These are phyloP conservation scores for Talaromyces wortmannii DNA, from an alignment of 495 filamentous ascomycete genomes.

Conservation along the genomic window DNA sequence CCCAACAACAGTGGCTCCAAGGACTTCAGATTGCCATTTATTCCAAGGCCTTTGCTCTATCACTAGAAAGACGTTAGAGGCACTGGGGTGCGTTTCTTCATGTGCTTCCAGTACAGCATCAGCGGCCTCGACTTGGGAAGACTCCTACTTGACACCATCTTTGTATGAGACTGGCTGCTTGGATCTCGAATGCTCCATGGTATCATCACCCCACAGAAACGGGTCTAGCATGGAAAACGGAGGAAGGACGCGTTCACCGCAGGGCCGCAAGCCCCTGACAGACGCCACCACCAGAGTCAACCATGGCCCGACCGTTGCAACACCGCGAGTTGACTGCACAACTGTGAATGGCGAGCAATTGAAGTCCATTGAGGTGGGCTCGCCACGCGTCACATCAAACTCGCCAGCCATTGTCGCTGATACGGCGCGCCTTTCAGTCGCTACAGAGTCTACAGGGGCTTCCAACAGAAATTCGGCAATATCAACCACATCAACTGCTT, in stretches of 20 bases:
- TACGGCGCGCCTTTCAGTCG: conserved; percentile 47
- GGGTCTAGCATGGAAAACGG: background rate
- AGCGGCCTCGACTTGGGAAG: background rate
- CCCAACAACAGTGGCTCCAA: background rate
- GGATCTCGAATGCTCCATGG: background rate
- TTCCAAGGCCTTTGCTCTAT: background rate
- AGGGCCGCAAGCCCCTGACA: conserved; percentile 28
- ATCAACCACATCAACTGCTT: conserved; percentile 60
- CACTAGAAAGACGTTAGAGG: background rate
- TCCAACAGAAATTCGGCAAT: conserved; percentile 66
- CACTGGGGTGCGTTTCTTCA: background rate
- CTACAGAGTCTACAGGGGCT: conserved; percentile 42
- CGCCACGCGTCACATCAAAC: conserved; percentile 32
- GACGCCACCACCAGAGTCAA: conserved; percentile 43
- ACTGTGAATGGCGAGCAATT: conserved; percentile 14
- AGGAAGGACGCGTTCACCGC: background rate
- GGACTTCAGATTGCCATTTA: background rate
- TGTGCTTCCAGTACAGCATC: background rate
- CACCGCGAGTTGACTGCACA: conserved; percentile 31
- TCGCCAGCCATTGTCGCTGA: conserved; percentile 29
- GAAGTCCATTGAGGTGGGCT: conserved; percentile 18
- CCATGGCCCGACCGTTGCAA: conserved; percentile 25
- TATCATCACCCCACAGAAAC: background rate
- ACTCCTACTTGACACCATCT: background rate
- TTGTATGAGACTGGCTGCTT: background rate